A percentile compares a stretch with the other conserved stretches of the same genome.
phyloP scores from a whole-genome alignment of 2,329 filamentous ascomycete species.

The Alternaria angustiovoidea region DNA sequence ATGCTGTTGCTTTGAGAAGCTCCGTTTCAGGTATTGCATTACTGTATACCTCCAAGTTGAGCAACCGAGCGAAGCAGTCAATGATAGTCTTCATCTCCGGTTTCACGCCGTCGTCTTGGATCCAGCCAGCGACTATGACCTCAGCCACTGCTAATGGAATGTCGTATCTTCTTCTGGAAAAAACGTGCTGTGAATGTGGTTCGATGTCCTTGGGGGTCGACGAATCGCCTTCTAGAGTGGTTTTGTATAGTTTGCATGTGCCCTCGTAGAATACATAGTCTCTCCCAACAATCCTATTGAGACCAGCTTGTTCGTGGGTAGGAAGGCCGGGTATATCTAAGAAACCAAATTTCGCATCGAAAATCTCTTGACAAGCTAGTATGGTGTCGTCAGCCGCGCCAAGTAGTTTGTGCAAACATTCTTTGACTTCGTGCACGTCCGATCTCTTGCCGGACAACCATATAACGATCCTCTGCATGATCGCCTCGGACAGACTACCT shows the following conservation, averaged over 20 bases:
- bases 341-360: conserved; percentile 28
- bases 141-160: conserved; percentile 32
- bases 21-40: conserved; percentile 15
- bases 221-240: neutral
- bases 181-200: neutral
- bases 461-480: conserved; percentile 33
- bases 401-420: conserved; percentile 21
- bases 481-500: conserved; percentile 19
- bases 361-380: conserved; percentile 34
- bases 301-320: neutral
- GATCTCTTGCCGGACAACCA: conserved; percentile 13
- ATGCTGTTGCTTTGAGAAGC: conserved; percentile 27
- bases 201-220: neutral
- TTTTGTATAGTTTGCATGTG: neutral
- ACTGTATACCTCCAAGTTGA: conserved; percentile 24
- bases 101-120: conserved; percentile 25
- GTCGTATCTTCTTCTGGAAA: neutral
- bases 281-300: neutral
- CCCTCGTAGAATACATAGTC: neutral
- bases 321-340: conserved; percentile 22
- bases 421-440: conserved; percentile 25
- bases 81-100: conserved; percentile 25
- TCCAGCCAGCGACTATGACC: conserved; percentile 37
- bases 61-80: conserved; percentile 27
- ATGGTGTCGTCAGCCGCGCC: conserved; percentile 21